Evolutionary conservation across 345 rosid species (phyloP), one percentile per base, ranked within the genome.

Genomic region (Citrus cavaleriei): DNA sequence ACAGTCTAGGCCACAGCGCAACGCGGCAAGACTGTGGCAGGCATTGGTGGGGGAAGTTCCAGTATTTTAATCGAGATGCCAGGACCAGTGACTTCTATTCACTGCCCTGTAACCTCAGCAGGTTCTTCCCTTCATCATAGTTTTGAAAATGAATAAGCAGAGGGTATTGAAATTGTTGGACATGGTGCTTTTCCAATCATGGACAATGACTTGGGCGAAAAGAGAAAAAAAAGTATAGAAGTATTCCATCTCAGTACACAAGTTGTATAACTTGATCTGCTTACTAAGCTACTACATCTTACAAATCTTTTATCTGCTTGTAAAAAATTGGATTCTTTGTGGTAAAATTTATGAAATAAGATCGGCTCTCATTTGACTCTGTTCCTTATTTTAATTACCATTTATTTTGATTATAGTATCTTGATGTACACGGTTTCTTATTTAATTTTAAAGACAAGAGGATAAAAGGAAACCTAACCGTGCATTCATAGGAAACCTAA

Each of bases 1-100:
- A 89, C 61, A 83, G 91, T 78, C 69, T 75, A 2, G 86, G 92
- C 24, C 85, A 92, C 60, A 79, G 69, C 68, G 73, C 91, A 0
- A 87, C 86, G 25, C 72, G 91, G 73, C 85, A 86, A 77, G 99
- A 95, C 82, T 89, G 92, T 76, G 98, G 98, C 59, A 86, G 97
- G 76, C 98, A 93, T 69, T 95, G 99, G 97, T 92, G 96, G 95
- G 90, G 51, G 46, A 93, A 90, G 81, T 95, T 95, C 85, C 81
- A 86, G 74, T 66, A 35, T 16, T 93, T 82, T 77, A 70, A 79
- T 10, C 77, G 86, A 30, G 98, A 95, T 83, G 37, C 84, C 27
- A 85, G 94, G 79, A 93, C 85, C 14, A 95, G 86, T 62, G 95
- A 89, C 76, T 92, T 93, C 78, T 92, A 95, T 73, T 82, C 94